Base-by-base conservation (phyloP, 768 basidiomycete genomes). In the Phlebiopsis flavidoalba region DNA sequence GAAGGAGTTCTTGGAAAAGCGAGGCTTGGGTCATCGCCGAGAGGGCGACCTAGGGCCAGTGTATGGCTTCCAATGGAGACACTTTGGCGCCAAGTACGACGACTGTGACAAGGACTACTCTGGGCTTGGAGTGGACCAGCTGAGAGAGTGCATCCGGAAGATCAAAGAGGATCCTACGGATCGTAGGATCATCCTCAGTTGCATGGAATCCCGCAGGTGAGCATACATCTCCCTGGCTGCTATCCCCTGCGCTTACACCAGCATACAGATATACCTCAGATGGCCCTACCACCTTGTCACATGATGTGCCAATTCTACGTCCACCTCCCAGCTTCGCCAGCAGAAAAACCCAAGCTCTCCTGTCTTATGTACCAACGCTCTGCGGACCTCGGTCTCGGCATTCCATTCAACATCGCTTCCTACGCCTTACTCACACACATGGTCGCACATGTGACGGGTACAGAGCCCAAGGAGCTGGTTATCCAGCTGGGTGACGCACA, bases 231-330 rank as follows among this genome's bases (percentile, higher is more conserved):
- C 5, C 19, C 15, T 43, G 53, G 8, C 56, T 10, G 45, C 43
- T 1, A 3, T 31, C n/a, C 58, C 52, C 50, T 60, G 43, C 56
- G 15, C 45, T 21, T 61, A 2, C 2, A 1, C 21, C 19, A 19
- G 12, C 36, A 14, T 31, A 11, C 67, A 98, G 96, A 97, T 74
- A 90, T 99, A 24, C 85, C 87, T 0, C 79, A 83, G 43, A 99
- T 98, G 97, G 97, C 97, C 0, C 84, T 99, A 0, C 97, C 97
- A 0, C 97, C 97, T 0, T 99, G 97, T 74, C 97, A 98, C 75
- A 89, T 98, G 86, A 88, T 98, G 74, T 98, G 95, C 76, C 97
- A 99, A 71, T 99, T 99, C 81, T 98, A 93, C 77, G 96, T 99
- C 37, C 89, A 93, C 69, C 86, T 96, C 37, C 91, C 96, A 0